Conservation (phyloP, 2,329 filamentous ascomycete species). For the Fusarium sp. region DNA sequence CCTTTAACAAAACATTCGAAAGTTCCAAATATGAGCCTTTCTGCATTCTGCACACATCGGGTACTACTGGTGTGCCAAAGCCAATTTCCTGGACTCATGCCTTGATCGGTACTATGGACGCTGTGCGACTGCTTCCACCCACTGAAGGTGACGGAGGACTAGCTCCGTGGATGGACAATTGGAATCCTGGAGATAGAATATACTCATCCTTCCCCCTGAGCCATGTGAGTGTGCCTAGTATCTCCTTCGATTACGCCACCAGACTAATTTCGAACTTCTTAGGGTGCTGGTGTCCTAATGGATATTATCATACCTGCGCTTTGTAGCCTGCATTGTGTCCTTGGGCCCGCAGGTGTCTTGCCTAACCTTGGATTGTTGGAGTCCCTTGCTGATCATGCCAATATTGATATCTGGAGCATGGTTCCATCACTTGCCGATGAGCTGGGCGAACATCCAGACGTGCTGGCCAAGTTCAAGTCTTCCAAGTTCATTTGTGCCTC, state of each 20-base stretch:
- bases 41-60: slow-evolving; percentile 57
- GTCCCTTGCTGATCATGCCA: slow-evolving; percentile 49
- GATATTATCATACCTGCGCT: slow-evolving; percentile 55
- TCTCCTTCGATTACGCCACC: accelerated
- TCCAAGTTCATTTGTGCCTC: slow-evolving; percentile 54
- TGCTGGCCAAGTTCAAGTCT: slow-evolving; percentile 48
- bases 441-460: slow-evolving; percentile 48
- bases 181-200: slow-evolving; percentile 44
- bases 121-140: slow-evolving; percentile 51
- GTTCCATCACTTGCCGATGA: slow-evolving; percentile 54
- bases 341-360: slow-evolving; percentile 52
- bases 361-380: slow-evolving; percentile 54
- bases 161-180: slow-evolving; percentile 47
- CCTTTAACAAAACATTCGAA: slow-evolving; percentile 51
- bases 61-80: slow-evolving; percentile 58
- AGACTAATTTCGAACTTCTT: accelerated
- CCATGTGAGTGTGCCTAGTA: background rate
- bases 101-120: slow-evolving; percentile 53
- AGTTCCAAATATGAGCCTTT: slow-evolving; percentile 52
- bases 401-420: slow-evolving; percentile 56
- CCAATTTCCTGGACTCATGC: slow-evolving; percentile 54
- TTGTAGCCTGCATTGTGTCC: slow-evolving; percentile 52
- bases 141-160: slow-evolving; percentile 45
- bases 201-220: slow-evolving; percentile 47
- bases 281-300: slow-evolving; percentile 58